Conservation (phyloP, 2,329 filamentous ascomycete species). For the Claviceps citrina region DNA sequence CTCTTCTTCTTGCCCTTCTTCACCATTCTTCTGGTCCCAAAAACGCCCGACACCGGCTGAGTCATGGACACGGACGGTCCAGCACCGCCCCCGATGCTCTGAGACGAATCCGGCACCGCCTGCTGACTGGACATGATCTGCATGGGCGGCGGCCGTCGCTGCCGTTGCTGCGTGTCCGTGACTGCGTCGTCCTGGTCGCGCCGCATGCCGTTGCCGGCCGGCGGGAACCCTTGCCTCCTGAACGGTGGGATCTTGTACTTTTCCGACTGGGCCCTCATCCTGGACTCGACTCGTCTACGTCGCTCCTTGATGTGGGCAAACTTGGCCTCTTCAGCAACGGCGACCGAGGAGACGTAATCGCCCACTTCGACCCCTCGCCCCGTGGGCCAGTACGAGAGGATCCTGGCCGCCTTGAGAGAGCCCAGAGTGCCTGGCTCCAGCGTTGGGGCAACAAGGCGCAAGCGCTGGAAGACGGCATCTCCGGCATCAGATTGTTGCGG, state of each 20-base stretch:
- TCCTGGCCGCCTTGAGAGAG: constrained; percentile 13
- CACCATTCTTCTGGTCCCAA: constrained; percentile 28
- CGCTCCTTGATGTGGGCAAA: constrained; percentile 21
- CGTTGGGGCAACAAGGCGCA: constrained; percentile 20
- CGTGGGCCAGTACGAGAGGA: constrained; percentile 25
- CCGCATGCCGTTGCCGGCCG: constrained; percentile 4
- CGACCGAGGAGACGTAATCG: constrained; percentile 25
- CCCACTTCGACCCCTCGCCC: constrained; percentile 20
- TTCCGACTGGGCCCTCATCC: constrained; percentile 19
- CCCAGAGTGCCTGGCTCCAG: constrained; percentile 14
- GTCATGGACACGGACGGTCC: constrained; percentile 26
- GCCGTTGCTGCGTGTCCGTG: constrained; percentile 6
- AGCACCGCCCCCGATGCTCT: constrained; percentile 16
- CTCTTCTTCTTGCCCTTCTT: constrained; percentile 30
- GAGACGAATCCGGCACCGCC: constrained; percentile 18
- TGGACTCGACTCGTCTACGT: constrained; percentile 18
- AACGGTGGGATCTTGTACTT: constrained; percentile 18
- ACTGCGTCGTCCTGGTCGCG: constrained; percentile 5
- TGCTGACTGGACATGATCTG: constrained; percentile 23
- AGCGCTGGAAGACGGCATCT: constrained; percentile 19
- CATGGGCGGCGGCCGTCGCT: constrained; percentile 9
- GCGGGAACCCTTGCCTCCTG: constrained; percentile 13
- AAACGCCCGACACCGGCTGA: constrained; percentile 29
- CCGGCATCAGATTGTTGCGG: constrained; percentile 3
- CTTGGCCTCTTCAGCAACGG: constrained; percentile 20